Evolutionary conservation across 768 basidiomycete species (phyloP).

Genomic region (Lactifluus echinatus): DNA sequence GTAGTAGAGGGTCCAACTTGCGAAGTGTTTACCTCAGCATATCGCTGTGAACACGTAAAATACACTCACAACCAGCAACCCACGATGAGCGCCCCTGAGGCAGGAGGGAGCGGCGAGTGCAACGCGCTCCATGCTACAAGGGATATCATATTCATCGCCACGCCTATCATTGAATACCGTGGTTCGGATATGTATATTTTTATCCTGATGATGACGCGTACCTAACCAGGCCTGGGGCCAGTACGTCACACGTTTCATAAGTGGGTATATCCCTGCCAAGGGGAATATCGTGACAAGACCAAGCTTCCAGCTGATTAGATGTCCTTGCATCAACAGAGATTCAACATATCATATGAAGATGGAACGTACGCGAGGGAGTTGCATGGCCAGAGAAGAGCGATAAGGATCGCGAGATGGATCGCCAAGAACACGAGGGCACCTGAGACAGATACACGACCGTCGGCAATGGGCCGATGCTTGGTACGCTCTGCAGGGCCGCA

Average conservation of each 20-base stretch:
- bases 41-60: neutral
- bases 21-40: neutral
- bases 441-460: slow-evolving; percentile 17
- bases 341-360: neutral
- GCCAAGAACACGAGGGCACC: slow-evolving; percentile 18
- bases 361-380: slow-evolving; percentile 16
- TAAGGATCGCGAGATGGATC: slow-evolving; percentile 8
- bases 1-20: slow-evolving; percentile 20
- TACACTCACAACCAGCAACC: slow-evolving; percentile 4
- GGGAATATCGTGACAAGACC: slow-evolving; percentile 22
- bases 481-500: slow-evolving; percentile 15
- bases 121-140: slow-evolving; percentile 16
- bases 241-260: slow-evolving; percentile 26
- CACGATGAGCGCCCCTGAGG: neutral
- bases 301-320: slow-evolving; percentile 13
- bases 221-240: slow-evolving; percentile 28
- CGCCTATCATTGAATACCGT: slow-evolving; percentile 8
- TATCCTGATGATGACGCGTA: neutral
- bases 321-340: neutral
- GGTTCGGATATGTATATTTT: neutral
- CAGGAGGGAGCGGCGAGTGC: neutral
- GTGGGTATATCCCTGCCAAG: slow-evolving; percentile 23
- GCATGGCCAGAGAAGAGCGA: slow-evolving; percentile 11
- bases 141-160: slow-evolving; percentile 20
- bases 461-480: slow-evolving; percentile 19